Base-by-base conservation (phyloP, 169 alveolate species). In the Cardiosporidium cionae region DNA sequence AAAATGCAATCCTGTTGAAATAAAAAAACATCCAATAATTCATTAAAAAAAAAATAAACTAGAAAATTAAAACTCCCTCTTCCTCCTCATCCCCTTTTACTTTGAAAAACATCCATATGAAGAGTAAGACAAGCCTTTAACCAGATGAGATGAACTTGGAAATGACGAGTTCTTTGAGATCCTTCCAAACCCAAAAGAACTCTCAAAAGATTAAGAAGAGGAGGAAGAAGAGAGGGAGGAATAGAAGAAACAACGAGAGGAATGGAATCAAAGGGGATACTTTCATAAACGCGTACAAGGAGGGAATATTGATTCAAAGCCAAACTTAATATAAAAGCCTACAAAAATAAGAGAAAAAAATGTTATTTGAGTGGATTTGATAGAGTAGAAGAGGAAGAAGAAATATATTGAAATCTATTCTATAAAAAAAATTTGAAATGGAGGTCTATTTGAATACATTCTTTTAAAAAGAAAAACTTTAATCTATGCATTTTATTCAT, bases 171-270 rank as follows among this genome's bases (percentile, higher is more conserved):
- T 23, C 74, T 65, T 29, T 58, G n/a, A n/a, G 27, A 33, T 34
- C 25, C 62, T 29, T 64, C 74, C 32, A 77, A 31, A 2, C 67
- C 63, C 32, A 76, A 52, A 4, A 76, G 31, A 33, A 35, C n/a
- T 6, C 32, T 64, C 4, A 76, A 33, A 64, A 84, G 78, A 65
- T 81, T 68, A 36, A 84, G 78, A 16, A 84, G 58, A n/a, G 68
- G 65, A 23, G 89, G 89, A 63, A 82, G 73, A 54, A 84, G 65
- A 32, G 77, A 54, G n/a, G 87, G 65, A 23, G 85, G 81, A 31
- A 78, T 77, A 16, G 77, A 63, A 25, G 65, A 74, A 22, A 78
- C 70, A 35, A 84, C 71, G 37, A 44, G 69, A 4, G 78, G 74
- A 23, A 84, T 70, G 16, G 74, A 5, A 23, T 62, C 7, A 7